phyloP scores from a whole-genome alignment of 192 early-diverging fungal genomes.

The Coemansia umbellata region DNA sequence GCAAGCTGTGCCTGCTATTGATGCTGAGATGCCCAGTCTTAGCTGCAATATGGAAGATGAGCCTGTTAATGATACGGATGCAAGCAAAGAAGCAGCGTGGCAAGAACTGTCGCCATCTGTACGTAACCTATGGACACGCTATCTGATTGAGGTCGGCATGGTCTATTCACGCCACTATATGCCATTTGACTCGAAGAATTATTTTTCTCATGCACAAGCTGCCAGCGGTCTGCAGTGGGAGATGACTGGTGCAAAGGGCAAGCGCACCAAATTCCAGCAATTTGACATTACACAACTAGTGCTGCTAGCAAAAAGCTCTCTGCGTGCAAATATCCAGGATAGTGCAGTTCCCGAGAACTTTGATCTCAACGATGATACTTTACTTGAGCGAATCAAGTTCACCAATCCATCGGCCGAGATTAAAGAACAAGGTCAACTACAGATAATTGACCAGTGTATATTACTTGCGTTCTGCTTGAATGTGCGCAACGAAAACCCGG shows the following conservation, averaged over 20 bases:
- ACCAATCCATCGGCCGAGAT: slow-evolving; percentile 49
- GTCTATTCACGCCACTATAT: slow-evolving; percentile 73
- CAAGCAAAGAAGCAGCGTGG: slow-evolving; percentile 5
- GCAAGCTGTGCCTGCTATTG: slow-evolving; percentile 3
- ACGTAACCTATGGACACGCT: slow-evolving; percentile 56
- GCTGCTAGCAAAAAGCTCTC: slow-evolving; percentile 76
- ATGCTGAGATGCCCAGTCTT: neutral
- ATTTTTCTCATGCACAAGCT: slow-evolving; percentile 72
- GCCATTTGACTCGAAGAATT: slow-evolving; percentile 59
- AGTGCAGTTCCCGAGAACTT: slow-evolving; percentile 67
- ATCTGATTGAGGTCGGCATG: slow-evolving; percentile 76
- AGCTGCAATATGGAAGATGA: neutral
- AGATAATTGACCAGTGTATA: slow-evolving; percentile 82
- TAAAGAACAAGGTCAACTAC: slow-evolving; percentile 63
- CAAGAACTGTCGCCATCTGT: slow-evolving; percentile 1
- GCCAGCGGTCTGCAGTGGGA: slow-evolving; percentile 78
- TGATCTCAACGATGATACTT: slow-evolving; percentile 84
- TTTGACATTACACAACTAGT: slow-evolving; percentile 89
- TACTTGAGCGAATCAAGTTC: slow-evolving; percentile 79
- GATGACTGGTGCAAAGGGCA: slow-evolving; percentile 85
- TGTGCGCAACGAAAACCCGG: slow-evolving; percentile 92
- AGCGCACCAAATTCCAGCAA: slow-evolving; percentile 88
- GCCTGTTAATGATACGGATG: neutral
- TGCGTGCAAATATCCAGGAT: slow-evolving; percentile 27
- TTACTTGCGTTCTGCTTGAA: slow-evolving; percentile 87